These are phyloP conservation scores for Pichia cephalocereana DNA, from an alignment of 805 yeast species.

Conservation along the genomic window DNA sequence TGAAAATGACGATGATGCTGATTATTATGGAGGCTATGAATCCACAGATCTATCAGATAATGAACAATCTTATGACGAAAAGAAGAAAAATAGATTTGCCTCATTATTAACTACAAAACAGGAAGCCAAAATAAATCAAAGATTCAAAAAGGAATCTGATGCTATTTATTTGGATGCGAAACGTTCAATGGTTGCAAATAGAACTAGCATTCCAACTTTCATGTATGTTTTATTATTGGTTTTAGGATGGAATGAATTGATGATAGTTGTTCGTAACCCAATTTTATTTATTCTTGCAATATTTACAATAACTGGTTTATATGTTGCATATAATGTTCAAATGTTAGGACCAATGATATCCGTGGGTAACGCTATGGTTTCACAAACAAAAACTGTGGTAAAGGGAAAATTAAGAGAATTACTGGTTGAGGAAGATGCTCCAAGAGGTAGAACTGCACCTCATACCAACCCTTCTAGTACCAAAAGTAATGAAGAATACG, in stretches of 20 bases:
- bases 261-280: conserved; percentile 82
- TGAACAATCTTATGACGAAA: conserved; percentile 14
- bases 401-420: conserved; percentile 54
- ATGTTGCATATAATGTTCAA: conserved; percentile 60
- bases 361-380: conserved; percentile 47
- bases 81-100: conserved; percentile 37
- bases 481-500: conserved; percentile 4
- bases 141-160: conserved; percentile 69
- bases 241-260: conserved; percentile 93
- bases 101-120: conserved; percentile 50
- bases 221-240: conserved; percentile 64
- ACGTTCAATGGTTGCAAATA: conserved; percentile 69
- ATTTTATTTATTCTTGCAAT: conserved; percentile 59
- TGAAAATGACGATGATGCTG: conserved; percentile 30
- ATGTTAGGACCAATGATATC: conserved; percentile 67
- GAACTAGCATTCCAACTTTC: conserved; percentile 76
- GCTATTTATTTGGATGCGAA: conserved; percentile 79
- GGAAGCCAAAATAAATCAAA: conserved; percentile 44
- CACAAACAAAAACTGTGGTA: conserved; percentile 46
- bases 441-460: too few species aligned
- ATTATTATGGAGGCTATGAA: conserved; percentile 26
- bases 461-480: too few species aligned
- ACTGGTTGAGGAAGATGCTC: conserved; percentile 38
- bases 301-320: conserved; percentile 48
- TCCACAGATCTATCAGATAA: conserved; percentile 28